phyloP scores from a whole-genome alignment of 352 stramenopile genomes.

The Phytophthora meadii region DNA sequence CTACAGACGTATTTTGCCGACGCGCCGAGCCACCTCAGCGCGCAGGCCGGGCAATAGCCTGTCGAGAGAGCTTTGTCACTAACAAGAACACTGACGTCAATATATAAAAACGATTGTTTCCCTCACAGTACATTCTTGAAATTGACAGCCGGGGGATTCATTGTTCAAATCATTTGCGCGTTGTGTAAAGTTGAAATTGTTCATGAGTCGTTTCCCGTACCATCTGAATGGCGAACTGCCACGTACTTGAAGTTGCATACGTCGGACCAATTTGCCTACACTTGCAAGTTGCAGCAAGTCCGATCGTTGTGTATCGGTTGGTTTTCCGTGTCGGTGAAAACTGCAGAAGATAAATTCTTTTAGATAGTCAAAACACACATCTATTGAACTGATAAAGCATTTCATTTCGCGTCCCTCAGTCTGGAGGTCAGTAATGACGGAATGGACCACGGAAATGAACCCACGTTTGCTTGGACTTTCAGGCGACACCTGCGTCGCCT shows the following conservation, averaged over 20 bases:
- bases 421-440: background rate
- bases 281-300: no score
- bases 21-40: conserved; percentile 79
- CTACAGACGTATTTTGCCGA: conserved; percentile 93
- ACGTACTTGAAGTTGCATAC: no score
- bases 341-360: no score
- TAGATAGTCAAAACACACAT: no score
- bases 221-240: no score
- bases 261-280: no score
- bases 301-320: no score
- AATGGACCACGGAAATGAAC: conserved; percentile 1
- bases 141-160: background rate
- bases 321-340: no score
- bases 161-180: background rate
- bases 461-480: background rate
- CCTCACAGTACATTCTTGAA: background rate
- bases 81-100: conserved; percentile 13
- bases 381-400: no score
- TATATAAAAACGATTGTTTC: conserved; percentile 22
- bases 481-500: conserved; percentile 2
- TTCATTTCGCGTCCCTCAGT: background rate
- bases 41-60: conserved; percentile 30
- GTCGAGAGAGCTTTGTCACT: conserved; percentile 7
- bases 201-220: no score
- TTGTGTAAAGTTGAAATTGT: background rate